These are phyloP conservation scores for Dendrostoma leiphaemia DNA, from an alignment of 2,329 filamentous ascomycete genomes.

Conservation along the genomic window DNA sequence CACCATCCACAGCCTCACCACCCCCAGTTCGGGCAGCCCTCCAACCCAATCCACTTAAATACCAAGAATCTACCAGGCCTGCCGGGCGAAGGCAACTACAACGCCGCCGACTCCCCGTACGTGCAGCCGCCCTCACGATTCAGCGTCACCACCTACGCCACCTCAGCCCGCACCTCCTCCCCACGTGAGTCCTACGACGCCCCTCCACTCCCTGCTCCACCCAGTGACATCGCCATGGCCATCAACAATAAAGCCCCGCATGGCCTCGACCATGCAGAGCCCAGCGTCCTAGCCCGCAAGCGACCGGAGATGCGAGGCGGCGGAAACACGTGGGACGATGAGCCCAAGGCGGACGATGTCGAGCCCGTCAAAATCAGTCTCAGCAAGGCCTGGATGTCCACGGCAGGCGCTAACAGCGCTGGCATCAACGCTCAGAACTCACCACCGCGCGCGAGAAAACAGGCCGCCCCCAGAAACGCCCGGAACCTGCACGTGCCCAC, in stretches of 20 bases:
- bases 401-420: conserved; percentile 21
- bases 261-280: conserved; percentile 1
- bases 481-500: not conserved
- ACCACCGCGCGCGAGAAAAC: conserved; percentile 9
- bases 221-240: conserved; percentile 29
- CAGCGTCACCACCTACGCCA: conserved; percentile 61
- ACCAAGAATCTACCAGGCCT: conserved; percentile 11
- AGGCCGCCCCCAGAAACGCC: not conserved
- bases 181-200: conserved; percentile 34
- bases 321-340: conserved; percentile 21
- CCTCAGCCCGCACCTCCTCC: conserved; percentile 43
- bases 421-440: conserved; percentile 15
- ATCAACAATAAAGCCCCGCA: not conserved
- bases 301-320: conserved; percentile 32
- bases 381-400: conserved; percentile 32
- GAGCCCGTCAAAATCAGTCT: conserved; percentile 34
- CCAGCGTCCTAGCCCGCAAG: conserved; percentile 38
- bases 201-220: conserved; percentile 36
- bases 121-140: conserved; percentile 58
- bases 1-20: conserved; percentile 21
- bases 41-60: conserved; percentile 26
- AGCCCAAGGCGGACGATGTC: conserved; percentile 23
- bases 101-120: conserved; percentile 31
- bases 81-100: conserved; percentile 4
- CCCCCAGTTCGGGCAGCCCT: conserved; percentile 3